Percentiles rank a stretch among this genome's conserved stretches.
Evolutionary conservation across 2,329 filamentous ascomycete species (phyloP).

Genomic region (Alternaria sp.): DNA sequence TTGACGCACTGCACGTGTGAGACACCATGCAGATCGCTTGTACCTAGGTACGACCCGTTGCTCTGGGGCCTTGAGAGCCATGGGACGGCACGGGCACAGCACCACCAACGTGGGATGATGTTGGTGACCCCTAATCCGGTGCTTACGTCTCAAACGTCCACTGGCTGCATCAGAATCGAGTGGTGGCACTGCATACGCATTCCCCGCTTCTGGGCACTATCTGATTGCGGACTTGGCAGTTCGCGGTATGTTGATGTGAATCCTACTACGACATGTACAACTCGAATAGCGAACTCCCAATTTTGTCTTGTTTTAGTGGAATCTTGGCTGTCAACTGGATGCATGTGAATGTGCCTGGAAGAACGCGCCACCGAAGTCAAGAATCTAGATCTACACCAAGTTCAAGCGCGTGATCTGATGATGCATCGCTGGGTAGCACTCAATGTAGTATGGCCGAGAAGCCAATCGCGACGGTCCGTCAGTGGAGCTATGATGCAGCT

Average conservation of each 20-base stretch:
- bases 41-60: background rate
- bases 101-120: background rate
- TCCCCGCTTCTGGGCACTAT: background rate
- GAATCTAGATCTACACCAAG: background rate
- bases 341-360: background rate
- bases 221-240: background rate
- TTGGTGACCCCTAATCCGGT: background rate
- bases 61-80: background rate
- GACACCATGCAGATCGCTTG: background rate
- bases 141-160: background rate
- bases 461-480: constrained; percentile 4
- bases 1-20: background rate
- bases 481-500: background rate
- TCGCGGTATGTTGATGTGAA: background rate
- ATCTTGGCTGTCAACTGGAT: background rate
- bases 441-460: background rate
- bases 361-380: background rate
- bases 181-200: background rate
- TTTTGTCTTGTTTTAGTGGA: background rate
- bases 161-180: background rate
- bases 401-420: background rate
- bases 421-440: background rate
- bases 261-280: background rate
- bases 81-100: background rate
- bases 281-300: background rate